Conservation (phyloP, 2,329 filamentous ascomycete species). For the Trichoderma hamatum region DNA sequence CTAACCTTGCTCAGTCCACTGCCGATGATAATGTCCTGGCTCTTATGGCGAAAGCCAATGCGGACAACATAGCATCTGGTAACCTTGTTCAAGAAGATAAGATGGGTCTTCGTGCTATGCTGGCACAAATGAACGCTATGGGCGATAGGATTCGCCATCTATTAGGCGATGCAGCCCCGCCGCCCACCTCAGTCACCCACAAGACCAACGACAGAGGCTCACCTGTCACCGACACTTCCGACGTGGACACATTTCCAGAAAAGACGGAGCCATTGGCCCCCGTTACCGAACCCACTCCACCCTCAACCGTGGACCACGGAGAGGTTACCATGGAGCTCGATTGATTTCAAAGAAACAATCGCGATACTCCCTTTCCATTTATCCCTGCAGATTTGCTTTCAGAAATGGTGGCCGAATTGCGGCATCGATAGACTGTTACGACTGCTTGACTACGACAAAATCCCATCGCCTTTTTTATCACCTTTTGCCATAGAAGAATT, state of each 20-base stretch:
- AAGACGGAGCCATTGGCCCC: slow-evolving; percentile 38
- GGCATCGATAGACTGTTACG: slow-evolving; percentile 26
- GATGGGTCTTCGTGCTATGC: slow-evolving; percentile 51
- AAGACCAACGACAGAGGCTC: slow-evolving; percentile 33
- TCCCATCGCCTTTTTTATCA: not conserved
- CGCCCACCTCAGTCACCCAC: slow-evolving; percentile 30
- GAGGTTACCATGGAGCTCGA: slow-evolving; percentile 48
- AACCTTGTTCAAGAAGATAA: slow-evolving; percentile 49
- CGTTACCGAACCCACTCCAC: slow-evolving; percentile 46
- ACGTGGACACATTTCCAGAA: slow-evolving; percentile 31
- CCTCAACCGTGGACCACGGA: slow-evolving; percentile 45
- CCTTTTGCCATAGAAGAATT: slow-evolving; percentile 21
- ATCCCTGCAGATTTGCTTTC: not conserved
- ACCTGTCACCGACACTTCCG: slow-evolving; percentile 35
- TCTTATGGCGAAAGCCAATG: slow-evolving; percentile 53
- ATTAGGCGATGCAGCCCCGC: slow-evolving; percentile 40
- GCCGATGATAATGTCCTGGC: slow-evolving; percentile 51
- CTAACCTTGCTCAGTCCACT: slow-evolving; percentile 42
- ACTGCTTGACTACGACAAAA: slow-evolving; percentile 18
- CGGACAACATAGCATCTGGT: slow-evolving; percentile 46
- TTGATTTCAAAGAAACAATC: slow-evolving; percentile 28
- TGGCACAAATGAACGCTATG: slow-evolving; percentile 52
- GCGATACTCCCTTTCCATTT: not conserved
- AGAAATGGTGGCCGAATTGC: not conserved
- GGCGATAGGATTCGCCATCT: slow-evolving; percentile 46